Percentiles rank a stretch among this genome's conserved stretches.
Evolutionary conservation across 208 protist genomes (phyloP).

Genomic region (Trichomonas vaginalis): DNA sequence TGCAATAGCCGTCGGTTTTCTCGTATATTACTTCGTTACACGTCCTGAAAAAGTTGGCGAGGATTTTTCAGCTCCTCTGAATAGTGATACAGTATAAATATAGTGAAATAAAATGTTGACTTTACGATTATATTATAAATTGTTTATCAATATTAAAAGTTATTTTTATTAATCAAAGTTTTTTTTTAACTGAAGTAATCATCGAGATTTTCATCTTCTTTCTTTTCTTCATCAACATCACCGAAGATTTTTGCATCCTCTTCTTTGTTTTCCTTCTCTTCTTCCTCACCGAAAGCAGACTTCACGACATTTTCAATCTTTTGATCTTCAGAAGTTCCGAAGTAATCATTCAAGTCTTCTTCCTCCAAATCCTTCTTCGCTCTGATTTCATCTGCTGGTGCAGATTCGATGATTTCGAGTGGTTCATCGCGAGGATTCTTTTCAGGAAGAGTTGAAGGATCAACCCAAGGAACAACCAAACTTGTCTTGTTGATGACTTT

Average conservation of each 20-base stretch:
- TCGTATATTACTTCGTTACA: no score
- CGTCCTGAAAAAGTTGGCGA: no score
- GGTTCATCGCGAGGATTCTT: not conserved
- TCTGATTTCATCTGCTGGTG: not conserved
- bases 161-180: not conserved
- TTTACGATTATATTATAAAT: no score
- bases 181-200: not conserved
- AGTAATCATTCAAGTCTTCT: not conserved
- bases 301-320: not conserved
- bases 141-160: not conserved
- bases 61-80: no score
- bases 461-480: not conserved
- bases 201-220: not conserved
- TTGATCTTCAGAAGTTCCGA: not conserved
- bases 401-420: not conserved
- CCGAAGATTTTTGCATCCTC: not conserved
- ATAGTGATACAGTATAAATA: no score
- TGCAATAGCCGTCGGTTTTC: no score
- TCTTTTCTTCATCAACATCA: not conserved
- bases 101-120: no score
- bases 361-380: not conserved
- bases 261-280: not conserved
- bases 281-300: not conserved
- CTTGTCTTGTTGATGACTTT: not conserved
- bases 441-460: not conserved